phyloP scores from a whole-genome alignment of 306 rosid species.

The Hippophae gyantsensis region DNA sequence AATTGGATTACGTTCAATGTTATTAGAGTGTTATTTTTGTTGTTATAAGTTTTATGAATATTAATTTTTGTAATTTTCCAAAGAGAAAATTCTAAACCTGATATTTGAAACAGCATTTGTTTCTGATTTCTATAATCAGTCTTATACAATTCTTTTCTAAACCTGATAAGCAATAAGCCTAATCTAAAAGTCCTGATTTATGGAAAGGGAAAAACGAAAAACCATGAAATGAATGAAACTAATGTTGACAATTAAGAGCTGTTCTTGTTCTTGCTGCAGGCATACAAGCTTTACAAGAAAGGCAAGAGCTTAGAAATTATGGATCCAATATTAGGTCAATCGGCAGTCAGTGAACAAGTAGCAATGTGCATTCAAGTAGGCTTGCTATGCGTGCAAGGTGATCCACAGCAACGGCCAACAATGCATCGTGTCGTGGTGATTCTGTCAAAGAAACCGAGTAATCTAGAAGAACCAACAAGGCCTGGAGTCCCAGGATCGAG shows the following conservation, averaged over 20 bases:
- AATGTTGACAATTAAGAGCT: not conserved
- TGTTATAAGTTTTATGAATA: no score
- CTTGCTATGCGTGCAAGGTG: constrained; percentile 53
- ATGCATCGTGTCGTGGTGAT: constrained; percentile 75
- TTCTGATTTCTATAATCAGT: no score
- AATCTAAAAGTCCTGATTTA: no score
- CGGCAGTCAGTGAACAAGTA: constrained; percentile 48
- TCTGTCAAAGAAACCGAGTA: constrained; percentile 57
- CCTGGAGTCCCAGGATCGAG: constrained; percentile 66
- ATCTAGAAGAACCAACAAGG: constrained; percentile 64
- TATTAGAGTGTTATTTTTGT: no score
- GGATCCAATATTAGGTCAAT: constrained; percentile 45
- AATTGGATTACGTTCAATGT: no score
- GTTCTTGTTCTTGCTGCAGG: constrained; percentile 24
- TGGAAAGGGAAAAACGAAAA: no score
- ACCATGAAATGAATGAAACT: not conserved
- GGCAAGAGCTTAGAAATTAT: constrained; percentile 64
- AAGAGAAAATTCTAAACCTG: no score
- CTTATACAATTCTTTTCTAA: no score
- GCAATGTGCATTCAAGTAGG: constrained; percentile 42
- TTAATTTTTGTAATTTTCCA: no score
- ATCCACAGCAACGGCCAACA: constrained; percentile 56
- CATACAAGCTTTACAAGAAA: constrained; percentile 79
- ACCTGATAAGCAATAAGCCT: no score
- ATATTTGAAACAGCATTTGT: no score